phyloP scores from a whole-genome alignment of 2,329 filamentous ascomycete species.

The Gyromitra esculenta region DNA sequence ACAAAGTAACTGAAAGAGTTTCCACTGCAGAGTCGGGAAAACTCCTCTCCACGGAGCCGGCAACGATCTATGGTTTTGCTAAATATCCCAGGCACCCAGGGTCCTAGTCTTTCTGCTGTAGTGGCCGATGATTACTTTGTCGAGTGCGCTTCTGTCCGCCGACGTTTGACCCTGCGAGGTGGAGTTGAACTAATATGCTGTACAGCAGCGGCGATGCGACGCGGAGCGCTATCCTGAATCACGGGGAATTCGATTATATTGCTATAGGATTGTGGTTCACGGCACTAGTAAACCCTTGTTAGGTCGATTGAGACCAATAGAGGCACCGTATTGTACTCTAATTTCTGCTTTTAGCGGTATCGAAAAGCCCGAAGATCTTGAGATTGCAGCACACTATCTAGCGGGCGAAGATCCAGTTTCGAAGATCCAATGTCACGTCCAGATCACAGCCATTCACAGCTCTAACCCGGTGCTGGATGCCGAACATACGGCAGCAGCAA shows the following conservation, averaged over 20 bases:
- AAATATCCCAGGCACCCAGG: conserved; percentile 11
- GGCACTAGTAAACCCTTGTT: conserved; percentile 14
- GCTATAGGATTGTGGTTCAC: conserved; percentile 30
- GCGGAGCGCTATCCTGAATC: conserved; percentile 15
- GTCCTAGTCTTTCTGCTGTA: background rate
- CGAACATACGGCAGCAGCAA: conserved; percentile 11
- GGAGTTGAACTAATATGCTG: background rate
- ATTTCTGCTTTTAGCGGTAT: conserved; percentile 5
- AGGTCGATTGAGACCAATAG: conserved; percentile 23
- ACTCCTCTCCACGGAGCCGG: background rate
- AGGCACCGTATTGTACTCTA: conserved; percentile 18
- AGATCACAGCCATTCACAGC: conserved; percentile 32
- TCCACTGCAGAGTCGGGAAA: conserved; percentile 14
- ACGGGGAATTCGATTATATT: conserved; percentile 27
- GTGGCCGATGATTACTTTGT: background rate
- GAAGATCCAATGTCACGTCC: conserved; percentile 27
- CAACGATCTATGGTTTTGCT: conserved; percentile 10
- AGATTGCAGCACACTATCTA: conserved; percentile 30
- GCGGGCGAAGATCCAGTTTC: conserved; percentile 9
- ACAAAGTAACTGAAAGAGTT: conserved; percentile 14
- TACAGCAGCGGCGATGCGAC: conserved; percentile 8
- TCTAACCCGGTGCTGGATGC: conserved; percentile 20
- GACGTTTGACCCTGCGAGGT: background rate
- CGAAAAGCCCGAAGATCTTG: background rate
- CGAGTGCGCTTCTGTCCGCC: background rate